Evolutionary conservation across 768 basidiomycete genomes (phyloP).

Genomic region (Lyophyllum semitale): DNA sequence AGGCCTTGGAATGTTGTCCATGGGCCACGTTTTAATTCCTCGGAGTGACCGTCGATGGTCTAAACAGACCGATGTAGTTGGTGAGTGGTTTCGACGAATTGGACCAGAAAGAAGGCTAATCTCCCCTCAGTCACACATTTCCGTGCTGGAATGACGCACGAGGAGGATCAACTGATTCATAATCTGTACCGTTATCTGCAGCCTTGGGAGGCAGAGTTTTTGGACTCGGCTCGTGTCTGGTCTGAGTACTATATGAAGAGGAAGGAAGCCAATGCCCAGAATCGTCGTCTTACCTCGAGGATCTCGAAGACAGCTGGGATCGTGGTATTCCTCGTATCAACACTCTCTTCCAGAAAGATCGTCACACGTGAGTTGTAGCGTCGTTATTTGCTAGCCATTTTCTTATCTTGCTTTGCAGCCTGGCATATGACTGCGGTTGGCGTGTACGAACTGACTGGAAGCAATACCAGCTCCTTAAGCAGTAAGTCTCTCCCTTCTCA

Average conservation of each 20-base stretch:
- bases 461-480: slow-evolving; percentile 91
- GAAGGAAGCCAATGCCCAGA: slow-evolving; percentile 99
- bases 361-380: slow-evolving; percentile 68
- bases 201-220: slow-evolving; percentile 97
- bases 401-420: slow-evolving; percentile 34
- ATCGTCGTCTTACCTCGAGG: slow-evolving; percentile 96
- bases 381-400: background rate
- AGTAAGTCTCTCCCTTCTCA: slow-evolving; percentile 48
- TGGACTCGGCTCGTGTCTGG: slow-evolving; percentile 99
- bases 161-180: slow-evolving; percentile 93
- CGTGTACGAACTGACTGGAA: slow-evolving; percentile 98
- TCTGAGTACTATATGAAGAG: slow-evolving; percentile 99
- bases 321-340: slow-evolving; percentile 98
- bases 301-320: slow-evolving; percentile 98
- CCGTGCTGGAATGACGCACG: slow-evolving; percentile 98
- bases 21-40: slow-evolving; percentile 98
- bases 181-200: slow-evolving; percentile 97
- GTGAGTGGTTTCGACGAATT: slow-evolving; percentile 32
- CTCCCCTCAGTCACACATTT: slow-evolving; percentile 82
- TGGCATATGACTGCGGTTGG: slow-evolving; percentile 99
- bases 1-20: slow-evolving; percentile 97
- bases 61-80: slow-evolving; percentile 96
- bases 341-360: slow-evolving; percentile 98
- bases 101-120: slow-evolving; percentile 1
- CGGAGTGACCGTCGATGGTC: slow-evolving; percentile 98